Evolutionary conservation across 495 filamentous ascomycete species (phyloP), one percentile per base, ranked within the genome.

Genomic region (Cudoniella acicularis): DNA sequence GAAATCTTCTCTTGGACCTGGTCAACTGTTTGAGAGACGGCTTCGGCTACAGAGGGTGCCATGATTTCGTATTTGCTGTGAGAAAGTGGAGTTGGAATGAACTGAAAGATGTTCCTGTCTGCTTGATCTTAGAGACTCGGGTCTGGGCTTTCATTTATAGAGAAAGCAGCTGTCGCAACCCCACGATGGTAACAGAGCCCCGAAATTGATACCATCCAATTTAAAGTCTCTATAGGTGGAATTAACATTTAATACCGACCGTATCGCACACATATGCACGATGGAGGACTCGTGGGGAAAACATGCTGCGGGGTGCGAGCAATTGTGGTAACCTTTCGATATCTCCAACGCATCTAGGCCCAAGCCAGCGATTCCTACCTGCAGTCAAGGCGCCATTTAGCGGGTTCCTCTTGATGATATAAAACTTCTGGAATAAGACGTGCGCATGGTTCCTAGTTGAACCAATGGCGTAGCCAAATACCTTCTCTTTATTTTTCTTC

Each of bases 21-120:
- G 27, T 60, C 64, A 9, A 52, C 30, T 1, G 56, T 51, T 10
- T 62, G 36, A 11, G 64, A 18, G n/a, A 63, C 56, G 0, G 60
- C 50, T 51, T 66, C 64, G 18, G 64, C 22, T 20, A 66, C 54
- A 21, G 64, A 66, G 13, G 64, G 63, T 21, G 63, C 63, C 63
- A 65, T 65, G 24, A n/a, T 55, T 17, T 52, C n/a, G n/a, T 50
- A 8, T 42, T 26, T 43, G 36, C 47, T 17, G 21, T 10, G 25
- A 4, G 13, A 40, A 50, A 21, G 10, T 50, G 1, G 25, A 57
- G 3, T 30, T 36, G 6, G 13, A 23, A 23, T 18, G 10, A 18
- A 22, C 6, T 20, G 17, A 52, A 49, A 3, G 16, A 17, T 8
- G 2, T 6, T 2, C 22, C 13, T 49, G n/a, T 2, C 13, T 23